phyloP scores from a whole-genome alignment of 2,329 filamentous ascomycete species.

The Coniochaeta ligniaria region DNA sequence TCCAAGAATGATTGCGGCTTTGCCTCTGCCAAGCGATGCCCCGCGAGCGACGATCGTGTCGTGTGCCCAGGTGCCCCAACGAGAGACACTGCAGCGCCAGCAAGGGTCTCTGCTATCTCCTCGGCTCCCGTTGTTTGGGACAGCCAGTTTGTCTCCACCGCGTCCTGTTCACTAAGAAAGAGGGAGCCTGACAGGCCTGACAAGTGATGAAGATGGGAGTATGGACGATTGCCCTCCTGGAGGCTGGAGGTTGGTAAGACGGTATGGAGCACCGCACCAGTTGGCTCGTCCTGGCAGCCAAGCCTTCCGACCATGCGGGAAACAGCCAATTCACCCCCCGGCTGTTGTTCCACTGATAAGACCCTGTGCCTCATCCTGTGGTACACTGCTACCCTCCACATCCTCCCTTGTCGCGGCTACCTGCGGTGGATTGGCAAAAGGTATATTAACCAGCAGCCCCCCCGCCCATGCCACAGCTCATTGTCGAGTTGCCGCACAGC shows the following conservation, averaged over 20 bases:
- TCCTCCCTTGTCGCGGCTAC: background rate
- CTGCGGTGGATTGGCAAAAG: background rate
- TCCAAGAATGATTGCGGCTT: background rate
- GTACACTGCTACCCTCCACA: constrained; percentile 1
- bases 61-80: background rate
- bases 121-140: background rate
- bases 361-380: background rate
- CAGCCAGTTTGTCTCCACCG: background rate
- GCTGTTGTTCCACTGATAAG: constrained; percentile 2
- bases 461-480: background rate
- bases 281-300: background rate
- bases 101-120: too few species aligned
- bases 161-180: background rate
- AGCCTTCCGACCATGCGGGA: background rate
- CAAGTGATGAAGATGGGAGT: too few species aligned
- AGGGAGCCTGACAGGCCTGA: background rate
- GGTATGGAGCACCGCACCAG: background rate
- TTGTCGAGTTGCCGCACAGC: background rate
- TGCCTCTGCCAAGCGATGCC: background rate
- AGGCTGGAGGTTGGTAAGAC: background rate
- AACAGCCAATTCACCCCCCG: background rate
- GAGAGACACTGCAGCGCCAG: background rate
- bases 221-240: background rate
- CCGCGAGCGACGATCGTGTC: background rate
- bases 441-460: constrained; percentile 1